phyloP scores from a whole-genome alignment of 495 filamentous ascomycete species.

The Hyaloscypha hepaticicola region DNA sequence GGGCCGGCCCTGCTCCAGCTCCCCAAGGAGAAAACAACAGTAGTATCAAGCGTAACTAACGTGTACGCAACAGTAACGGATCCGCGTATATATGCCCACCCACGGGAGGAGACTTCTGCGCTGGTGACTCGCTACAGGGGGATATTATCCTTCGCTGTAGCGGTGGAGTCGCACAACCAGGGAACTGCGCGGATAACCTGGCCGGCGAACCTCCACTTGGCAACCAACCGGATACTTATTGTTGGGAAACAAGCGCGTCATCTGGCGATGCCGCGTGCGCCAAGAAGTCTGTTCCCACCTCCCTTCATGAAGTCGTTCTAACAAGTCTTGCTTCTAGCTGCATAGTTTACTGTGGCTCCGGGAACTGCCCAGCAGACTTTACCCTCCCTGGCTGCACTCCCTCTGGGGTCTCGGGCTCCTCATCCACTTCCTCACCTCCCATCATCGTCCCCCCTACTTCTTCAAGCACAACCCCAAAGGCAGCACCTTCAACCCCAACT shows the following conservation, averaged over 20 bases:
- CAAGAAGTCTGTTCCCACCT: conserved; percentile 26
- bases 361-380: conserved; percentile 12
- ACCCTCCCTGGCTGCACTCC: conserved; percentile 22
- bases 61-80: conserved; percentile 7
- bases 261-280: conserved; percentile 31
- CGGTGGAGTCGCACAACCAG: conserved; percentile 28
- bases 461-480: background rate
- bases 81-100: conserved; percentile 26
- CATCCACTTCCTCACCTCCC: background rate
- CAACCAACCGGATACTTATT: conserved; percentile 27
- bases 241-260: conserved; percentile 19
- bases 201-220: conserved; percentile 26
- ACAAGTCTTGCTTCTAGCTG: conserved; percentile 18
- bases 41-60: no score
- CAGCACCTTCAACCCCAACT: background rate
- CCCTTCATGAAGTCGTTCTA: background rate
- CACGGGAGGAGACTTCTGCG: conserved; percentile 29
- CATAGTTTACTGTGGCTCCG: conserved; percentile 19
- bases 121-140: conserved; percentile 10
- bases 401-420: background rate
- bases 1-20: no score
- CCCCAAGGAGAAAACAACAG: no score
- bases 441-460: background rate
- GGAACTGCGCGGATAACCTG: conserved; percentile 34
- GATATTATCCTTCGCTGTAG: conserved; percentile 36